A percentile compares a stretch with the other conserved stretches of the same genome.
phyloP scores from a whole-genome alignment of 306 rosid genomes.

The Casuarina glauca region DNA sequence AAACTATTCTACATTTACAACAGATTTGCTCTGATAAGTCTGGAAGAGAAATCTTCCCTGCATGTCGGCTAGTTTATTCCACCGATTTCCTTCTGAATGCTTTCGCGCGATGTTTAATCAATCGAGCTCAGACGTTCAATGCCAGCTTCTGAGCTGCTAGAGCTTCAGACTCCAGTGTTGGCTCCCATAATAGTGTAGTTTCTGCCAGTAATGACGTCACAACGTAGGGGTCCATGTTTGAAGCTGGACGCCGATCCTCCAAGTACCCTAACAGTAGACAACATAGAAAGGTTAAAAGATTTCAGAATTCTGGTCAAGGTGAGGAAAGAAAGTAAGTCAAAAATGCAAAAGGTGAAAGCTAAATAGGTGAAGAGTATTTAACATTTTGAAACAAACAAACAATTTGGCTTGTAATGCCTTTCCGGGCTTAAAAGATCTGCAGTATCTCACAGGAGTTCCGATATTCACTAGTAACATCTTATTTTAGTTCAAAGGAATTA shows the following conservation, averaged over 20 bases:
- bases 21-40: constrained; percentile 47
- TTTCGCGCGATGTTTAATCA: constrained; percentile 22
- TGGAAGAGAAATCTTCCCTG: constrained; percentile 34
- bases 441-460: neutral
- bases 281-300: constrained; percentile 19
- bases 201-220: constrained; percentile 87
- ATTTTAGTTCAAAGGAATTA: neutral
- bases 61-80: constrained; percentile 13
- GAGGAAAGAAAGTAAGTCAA: neutral
- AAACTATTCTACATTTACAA: constrained; percentile 43
- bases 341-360: neutral
- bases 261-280: constrained; percentile 69
- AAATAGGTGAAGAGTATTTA: neutral
- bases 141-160: constrained; percentile 93
- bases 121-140: constrained; percentile 59
- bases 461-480: neutral
- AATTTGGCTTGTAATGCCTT: neutral
- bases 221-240: constrained; percentile 97
- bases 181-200: constrained; percentile 83
- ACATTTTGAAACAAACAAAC: neutral
- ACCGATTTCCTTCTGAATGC: constrained; percentile 20
- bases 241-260: constrained; percentile 99
- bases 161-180: constrained; percentile 97
- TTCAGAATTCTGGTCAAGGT: neutral
- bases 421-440: neutral